Conservation (phyloP, 768 basidiomycete genomes). For the Boletus coccyginus region DNA sequence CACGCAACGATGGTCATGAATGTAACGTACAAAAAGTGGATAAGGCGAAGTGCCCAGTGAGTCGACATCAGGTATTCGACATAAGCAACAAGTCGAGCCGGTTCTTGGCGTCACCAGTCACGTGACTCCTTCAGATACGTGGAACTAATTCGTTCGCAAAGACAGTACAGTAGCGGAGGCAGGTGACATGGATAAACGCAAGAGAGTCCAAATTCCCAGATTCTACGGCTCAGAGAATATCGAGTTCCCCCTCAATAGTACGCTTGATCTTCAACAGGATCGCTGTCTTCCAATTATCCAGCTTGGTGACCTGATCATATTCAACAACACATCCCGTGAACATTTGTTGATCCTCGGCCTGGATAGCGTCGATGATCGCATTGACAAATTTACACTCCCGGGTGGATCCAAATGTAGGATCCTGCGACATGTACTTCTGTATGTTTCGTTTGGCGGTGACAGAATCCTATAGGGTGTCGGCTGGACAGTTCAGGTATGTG, state of each 20-base stretch:
- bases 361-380: constrained; percentile 74
- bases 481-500: neutral
- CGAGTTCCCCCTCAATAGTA: constrained; percentile 59
- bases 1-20: constrained; percentile 40
- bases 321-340: constrained; percentile 88
- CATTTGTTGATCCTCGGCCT: constrained; percentile 63
- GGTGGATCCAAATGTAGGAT: constrained; percentile 81
- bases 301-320: constrained; percentile 86
- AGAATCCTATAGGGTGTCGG: constrained; percentile 57
- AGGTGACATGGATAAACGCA: neutral
- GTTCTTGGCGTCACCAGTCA: constrained; percentile 1
- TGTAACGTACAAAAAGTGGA: constrained; percentile 58
- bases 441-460: constrained; percentile 82
- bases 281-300: constrained; percentile 95
- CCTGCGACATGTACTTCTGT: constrained; percentile 73
- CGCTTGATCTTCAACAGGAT: constrained; percentile 91
- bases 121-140: constrained; percentile 23
- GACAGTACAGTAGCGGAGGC: neutral
- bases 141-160: constrained; percentile 7
- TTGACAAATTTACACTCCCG: constrained; percentile 89
- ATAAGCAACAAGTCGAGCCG: constrained; percentile 5
- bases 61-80: constrained; percentile 35
- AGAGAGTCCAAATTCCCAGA: neutral
- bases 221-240: constrained; percentile 25
- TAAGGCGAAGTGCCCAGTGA: constrained; percentile 45